A percentile compares a stretch with the other conserved stretches of the same genome.
phyloP scores from a whole-genome alignment of 805 yeast genomes.

The Kluyveromyces nonfermentans region DNA sequence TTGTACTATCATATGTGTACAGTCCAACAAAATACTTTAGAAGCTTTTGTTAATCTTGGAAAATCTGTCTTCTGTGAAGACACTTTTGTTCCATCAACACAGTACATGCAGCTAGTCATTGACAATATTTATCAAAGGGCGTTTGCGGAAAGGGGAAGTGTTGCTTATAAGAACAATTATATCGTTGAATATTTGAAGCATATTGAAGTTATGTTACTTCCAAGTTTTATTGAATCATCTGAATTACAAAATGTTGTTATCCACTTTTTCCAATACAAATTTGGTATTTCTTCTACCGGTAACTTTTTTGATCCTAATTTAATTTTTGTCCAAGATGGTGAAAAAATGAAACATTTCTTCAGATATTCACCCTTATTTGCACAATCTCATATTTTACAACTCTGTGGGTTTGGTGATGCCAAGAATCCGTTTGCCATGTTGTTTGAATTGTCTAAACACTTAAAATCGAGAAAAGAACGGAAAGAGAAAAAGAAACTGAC shows the following conservation, averaged over 20 bases:
- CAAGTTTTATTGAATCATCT: conserved; percentile 44
- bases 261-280: conserved; percentile 49
- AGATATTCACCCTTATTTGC: conserved; percentile 72
- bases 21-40: conserved; percentile 60
- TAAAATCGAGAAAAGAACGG: conserved; percentile 62
- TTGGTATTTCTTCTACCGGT: conserved; percentile 58
- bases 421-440: conserved; percentile 67
- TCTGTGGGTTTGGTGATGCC: conserved; percentile 71
- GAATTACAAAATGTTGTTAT: conserved; percentile 53
- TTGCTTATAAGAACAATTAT: conserved; percentile 23
- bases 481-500: conserved; percentile 46
- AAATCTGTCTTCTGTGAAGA: conserved; percentile 72
- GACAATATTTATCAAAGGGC: conserved; percentile 60
- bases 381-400: conserved; percentile 61
- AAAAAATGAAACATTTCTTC: conserved; percentile 54
- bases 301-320: conserved; percentile 48
- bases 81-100: conserved; percentile 76
- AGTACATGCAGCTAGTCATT: conserved; percentile 65
- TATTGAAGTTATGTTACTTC: conserved; percentile 56
- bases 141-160: conserved; percentile 32
- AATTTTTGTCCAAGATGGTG: conserved; percentile 30
- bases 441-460: conserved; percentile 61
- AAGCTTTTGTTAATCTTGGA: conserved; percentile 72
- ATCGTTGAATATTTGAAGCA: conserved; percentile 37
- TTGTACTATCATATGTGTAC: conserved; percentile 82